Evolutionary conservation across 495 filamentous ascomycete genomes (phyloP), one percentile per base, ranked within the genome.

Genomic region (Aspergillus avenaceus): DNA sequence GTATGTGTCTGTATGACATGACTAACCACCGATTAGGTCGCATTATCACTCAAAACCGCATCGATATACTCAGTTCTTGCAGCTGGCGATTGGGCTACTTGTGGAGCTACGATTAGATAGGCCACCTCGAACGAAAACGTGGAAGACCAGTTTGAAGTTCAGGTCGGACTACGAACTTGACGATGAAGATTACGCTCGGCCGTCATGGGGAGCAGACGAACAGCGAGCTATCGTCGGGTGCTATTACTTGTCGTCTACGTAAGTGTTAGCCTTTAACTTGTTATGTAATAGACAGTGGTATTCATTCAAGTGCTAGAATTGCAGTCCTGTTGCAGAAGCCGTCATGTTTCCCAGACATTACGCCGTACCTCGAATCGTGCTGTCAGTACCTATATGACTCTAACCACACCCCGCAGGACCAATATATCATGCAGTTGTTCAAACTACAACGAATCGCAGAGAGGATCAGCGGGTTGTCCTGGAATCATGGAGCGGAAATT

Each of bases 61-160:
- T 60, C 52, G 56, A 61, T 61, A 62, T 61, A 58, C 73, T 62
- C 58, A 73, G 28, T 63, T 75, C 16, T 52, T 75, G 22, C 69
- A 65, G 31, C 45, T 80, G 28, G 74, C 76, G 19, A 62, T 71
- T 40, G 69, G 69, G 31, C 50, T 80, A 12, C 52, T 71, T 8
- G 64, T 70, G 14, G 76, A 79, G 38, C 53, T 79, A 3, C 73
- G 72, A 1, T 54, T 79, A 13, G 72, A 68, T 25, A 62, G 59
- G 43, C 54, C 60, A 26, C 65, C 64, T 23, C 56, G 61, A 8
- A 46, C 56, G n/a, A 55, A 56, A 31, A 56, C 45, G 19, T 57
- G 50, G 54, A 61, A 63, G 31, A 65, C 50, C 2, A 37, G 25
- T 11, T 19, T 63, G 8, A 24, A 29, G 8, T 65, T 63, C 21